Percentiles rank a stretch among this genome's conserved stretches.
Conservation (phyloP, 192 early-diverging fungal genomes). For the Rhizophagus clarus region DNA sequence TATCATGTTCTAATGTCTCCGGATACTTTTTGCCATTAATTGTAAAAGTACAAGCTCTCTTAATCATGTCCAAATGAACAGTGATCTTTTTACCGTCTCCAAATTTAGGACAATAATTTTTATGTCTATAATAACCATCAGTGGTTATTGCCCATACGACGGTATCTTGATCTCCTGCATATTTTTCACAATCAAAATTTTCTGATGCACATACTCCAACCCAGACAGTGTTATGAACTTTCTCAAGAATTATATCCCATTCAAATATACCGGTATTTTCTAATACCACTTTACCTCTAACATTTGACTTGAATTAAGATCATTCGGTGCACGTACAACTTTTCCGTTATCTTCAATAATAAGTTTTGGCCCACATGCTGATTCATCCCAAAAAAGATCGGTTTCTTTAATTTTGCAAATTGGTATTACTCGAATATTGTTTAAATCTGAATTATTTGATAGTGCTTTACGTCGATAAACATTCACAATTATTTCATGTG, state of each 20-base stretch:
- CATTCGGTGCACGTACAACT: neutral
- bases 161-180: neutral
- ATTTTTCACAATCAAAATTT: constrained; percentile 1
- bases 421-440: too few species aligned
- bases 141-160: neutral
- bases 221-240: neutral
- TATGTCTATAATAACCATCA: neutral
- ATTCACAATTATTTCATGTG: neutral
- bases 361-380: neutral
- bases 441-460: too few species aligned
- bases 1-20: neutral
- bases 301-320: neutral
- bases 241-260: constrained; percentile 24
- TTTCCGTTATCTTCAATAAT: neutral
- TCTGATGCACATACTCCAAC: constrained; percentile 5
- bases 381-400: too few species aligned
- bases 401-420: too few species aligned
- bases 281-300: neutral
- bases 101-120: constrained; percentile 12
- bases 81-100: neutral
- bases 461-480: neutral
- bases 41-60: neutral
- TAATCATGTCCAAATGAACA: constrained; percentile 28
- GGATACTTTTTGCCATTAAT: constrained; percentile 18
- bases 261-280: neutral